Evolutionary conservation across 768 basidiomycete species (phyloP).

Genomic region (Pisolithus microcarpus): DNA sequence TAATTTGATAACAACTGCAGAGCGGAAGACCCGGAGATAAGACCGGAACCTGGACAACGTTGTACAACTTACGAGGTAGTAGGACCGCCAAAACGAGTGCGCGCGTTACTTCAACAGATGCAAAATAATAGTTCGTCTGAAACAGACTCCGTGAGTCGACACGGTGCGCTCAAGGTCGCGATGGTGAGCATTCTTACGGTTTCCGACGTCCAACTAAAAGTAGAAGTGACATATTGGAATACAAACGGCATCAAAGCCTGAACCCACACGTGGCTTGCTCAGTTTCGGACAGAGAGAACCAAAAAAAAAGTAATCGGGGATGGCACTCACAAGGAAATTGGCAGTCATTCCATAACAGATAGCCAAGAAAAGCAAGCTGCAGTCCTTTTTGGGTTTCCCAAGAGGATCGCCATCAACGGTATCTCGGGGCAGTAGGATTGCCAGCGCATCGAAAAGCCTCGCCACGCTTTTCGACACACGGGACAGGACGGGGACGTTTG

Average conservation of each 20-base stretch:
- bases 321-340: constrained; percentile 39
- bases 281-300: not conserved
- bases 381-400: constrained; percentile 44
- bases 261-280: not conserved
- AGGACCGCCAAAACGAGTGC: constrained; percentile 50
- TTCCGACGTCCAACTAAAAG: constrained; percentile 64
- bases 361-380: constrained; percentile 56
- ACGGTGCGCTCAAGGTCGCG: not conserved
- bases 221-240: constrained; percentile 57
- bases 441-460: constrained; percentile 65
- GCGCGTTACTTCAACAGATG: constrained; percentile 43
- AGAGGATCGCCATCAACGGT: constrained; percentile 30
- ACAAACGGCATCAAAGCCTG: constrained; percentile 54
- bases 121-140: constrained; percentile 72
- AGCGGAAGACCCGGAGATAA: not conserved
- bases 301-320: not conserved
- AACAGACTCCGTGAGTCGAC: not conserved
- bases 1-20: constrained; percentile 46
- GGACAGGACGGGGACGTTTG: not conserved
- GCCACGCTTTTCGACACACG: constrained; percentile 38
- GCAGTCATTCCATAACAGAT: constrained; percentile 41
- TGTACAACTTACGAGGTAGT: constrained; percentile 48
- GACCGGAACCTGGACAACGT: not conserved
- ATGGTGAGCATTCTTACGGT: constrained; percentile 32
- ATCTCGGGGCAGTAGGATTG: constrained; percentile 48